Base-by-base conservation (phyloP, 176 grass and related monocot genomes). In the Aegilops tauschii region DNA sequence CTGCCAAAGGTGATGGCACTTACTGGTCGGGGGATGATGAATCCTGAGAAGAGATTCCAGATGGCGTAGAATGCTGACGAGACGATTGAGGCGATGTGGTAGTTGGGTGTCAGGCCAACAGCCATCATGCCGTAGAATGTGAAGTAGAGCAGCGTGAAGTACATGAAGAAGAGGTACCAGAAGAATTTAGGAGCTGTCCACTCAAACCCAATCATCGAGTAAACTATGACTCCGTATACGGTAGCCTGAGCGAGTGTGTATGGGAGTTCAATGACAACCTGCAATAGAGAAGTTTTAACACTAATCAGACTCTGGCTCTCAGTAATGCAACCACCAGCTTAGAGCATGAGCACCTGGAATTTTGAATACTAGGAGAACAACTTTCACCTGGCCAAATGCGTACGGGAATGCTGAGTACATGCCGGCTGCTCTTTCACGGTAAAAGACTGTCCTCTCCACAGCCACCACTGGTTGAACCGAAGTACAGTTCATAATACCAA, bases 71-170 rank as follows among this genome's bases (percentile, higher is more conserved):
- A 98, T 5, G 90, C 83, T 4, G 93, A 49, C 7, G 96, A 95
- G 62, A 94, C 80, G 9, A 98, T 95, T 0, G 88, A 54, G 18
- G 93, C 91, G 0, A 94, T 88, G 20, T 95, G 85, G 85, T 95
- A 90, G 77, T 89, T 98, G 6, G 96, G 90, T 36, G 93, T 98
- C 74, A 98, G 13, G n/a, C 91, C 96, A 1, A 98, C 93, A 7
- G 83, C 82, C 96, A 98, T 93, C 96, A 95, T 98, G 67, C 96
- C 96, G 3, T 98, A 98, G 83, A 92, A 98, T 56, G 93, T 98
- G 96, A 95, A 98, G 73, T 98, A 95, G 47, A 98, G 93, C 3
- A 98, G 80, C 21, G 93, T 95, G 86, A 95, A 98, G 74, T 93
- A 95, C 80, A 80, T 87, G 84, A 98, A 98, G 86, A 89, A 98